Evolutionary conservation across 768 basidiomycete genomes (phyloP), one percentile per base, ranked within the genome.

Genomic region (Lactarius sanguifluus): DNA sequence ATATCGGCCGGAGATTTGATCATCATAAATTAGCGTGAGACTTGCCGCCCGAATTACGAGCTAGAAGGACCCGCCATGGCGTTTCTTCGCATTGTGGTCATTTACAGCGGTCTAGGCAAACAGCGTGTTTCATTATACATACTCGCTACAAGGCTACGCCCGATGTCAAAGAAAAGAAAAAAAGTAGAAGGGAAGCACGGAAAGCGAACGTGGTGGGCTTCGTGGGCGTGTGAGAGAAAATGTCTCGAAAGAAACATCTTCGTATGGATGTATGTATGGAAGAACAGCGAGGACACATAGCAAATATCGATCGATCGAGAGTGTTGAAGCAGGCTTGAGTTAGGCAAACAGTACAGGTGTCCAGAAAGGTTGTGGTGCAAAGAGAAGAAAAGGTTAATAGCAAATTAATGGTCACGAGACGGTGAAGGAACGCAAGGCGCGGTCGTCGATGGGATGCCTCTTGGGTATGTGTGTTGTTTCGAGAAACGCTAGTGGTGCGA

Each of bases 371-470:
- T 70, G 64, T 68, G 50, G 54, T 57, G 59, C 62, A 52, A 52
- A 57, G 65, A 47, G 10, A 18, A 50, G 47, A 45, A 25, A 8
- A n/a, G 47, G 15, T 52, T 12, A 20, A 18, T 43, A 63, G 52
- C 30, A 32, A 25, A 30, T 5, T 6, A n/a, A 45, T 62, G 55
- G 60, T 75, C 61, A 70, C 23, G 60, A 55, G 64, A 81, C 75
- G 47, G 71, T 76, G 68, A 88, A 83, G 1, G 83, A 83, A 81
- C 88, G 88, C 59, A 91, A 78, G 7, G 86, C 86, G 73, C 85
- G 82, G 74, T 90, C 88, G 72, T 91, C 90, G 61, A 88, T 74
- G 3, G 87, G 86, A 73, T 91, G 89, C 57, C 90, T 83, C 61
- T 83, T 82, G 20, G 82, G 82, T 18, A 86, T 86, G 20, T 87